phyloP scores from a whole-genome alignment of 305 asterid species.

The Rubia tinctorum region DNA sequence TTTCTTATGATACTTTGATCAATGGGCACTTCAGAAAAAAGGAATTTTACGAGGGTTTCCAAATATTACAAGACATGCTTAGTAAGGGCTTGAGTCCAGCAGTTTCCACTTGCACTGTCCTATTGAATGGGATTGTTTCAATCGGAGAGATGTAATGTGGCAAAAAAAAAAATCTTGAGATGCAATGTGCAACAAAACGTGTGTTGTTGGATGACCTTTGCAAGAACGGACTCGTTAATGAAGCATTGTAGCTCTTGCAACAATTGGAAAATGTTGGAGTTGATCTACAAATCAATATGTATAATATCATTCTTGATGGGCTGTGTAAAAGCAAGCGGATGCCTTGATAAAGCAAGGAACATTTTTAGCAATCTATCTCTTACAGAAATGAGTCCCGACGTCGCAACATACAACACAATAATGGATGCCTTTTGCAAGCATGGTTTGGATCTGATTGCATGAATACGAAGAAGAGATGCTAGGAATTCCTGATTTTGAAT shows the following conservation, averaged over 20 bases:
- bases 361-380: not conserved
- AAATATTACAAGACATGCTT: too few species aligned
- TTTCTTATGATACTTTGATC: slow-evolving; percentile 1
- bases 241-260: not conserved
- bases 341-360: not conserved
- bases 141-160: not conserved
- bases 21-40: not conserved
- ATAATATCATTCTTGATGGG: not conserved
- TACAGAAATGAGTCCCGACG: not conserved
- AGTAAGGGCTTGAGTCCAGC: not conserved
- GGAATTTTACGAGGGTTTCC: not conserved
- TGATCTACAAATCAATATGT: not conserved
- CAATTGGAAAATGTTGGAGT: not conserved
- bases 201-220: not conserved
- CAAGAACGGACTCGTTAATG: not conserved
- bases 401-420: not conserved
- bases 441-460: too few species aligned
- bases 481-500: too few species aligned
- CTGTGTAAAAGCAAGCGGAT: not conserved
- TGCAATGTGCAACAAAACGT: not conserved
- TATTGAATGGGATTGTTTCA: not conserved
- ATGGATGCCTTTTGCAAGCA: not conserved
- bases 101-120: not conserved
- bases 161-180: not conserved
- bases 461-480: too few species aligned